These are phyloP conservation scores for Populus simonii DNA, from an alignment of 345 rosid species.

Conservation along the genomic window DNA sequence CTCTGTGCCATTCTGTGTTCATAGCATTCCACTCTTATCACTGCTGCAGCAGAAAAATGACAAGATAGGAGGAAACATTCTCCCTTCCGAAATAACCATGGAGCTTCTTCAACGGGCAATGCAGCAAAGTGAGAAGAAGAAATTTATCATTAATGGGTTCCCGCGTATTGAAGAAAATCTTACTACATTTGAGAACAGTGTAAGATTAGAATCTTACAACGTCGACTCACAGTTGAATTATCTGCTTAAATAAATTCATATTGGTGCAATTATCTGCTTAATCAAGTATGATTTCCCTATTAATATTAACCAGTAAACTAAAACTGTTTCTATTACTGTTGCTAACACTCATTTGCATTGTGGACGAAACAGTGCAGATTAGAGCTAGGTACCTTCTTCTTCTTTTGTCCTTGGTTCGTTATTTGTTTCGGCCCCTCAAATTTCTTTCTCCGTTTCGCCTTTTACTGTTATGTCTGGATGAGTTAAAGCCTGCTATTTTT, in stretches of 20 bases:
- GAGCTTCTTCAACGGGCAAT: constrained; percentile 72
- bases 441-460: too few species aligned
- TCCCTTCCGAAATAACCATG: constrained; percentile 72
- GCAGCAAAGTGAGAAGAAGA: constrained; percentile 51
- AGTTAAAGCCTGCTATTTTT: too few species aligned
- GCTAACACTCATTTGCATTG: too few species aligned
- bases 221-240: neutral
- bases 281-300: too few species aligned
- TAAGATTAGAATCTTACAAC: constrained; percentile 24
- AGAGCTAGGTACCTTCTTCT: too few species aligned
- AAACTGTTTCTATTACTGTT: too few species aligned
- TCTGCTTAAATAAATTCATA: neutral
- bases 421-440: too few species aligned
- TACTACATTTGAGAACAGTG: constrained; percentile 60
- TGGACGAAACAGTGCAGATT: too few species aligned
- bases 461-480: too few species aligned
- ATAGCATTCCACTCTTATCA: neutral
- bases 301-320: too few species aligned
- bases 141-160: constrained; percentile 73
- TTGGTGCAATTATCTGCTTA: neutral
- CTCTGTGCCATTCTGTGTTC: neutral
- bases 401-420: too few species aligned
- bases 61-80: constrained; percentile 71
- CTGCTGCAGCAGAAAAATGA: constrained; percentile 49
- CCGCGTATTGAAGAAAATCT: constrained; percentile 83